Conservation (phyloP, 1,139 yeast genomes). For the Geotrichum australiense region DNA sequence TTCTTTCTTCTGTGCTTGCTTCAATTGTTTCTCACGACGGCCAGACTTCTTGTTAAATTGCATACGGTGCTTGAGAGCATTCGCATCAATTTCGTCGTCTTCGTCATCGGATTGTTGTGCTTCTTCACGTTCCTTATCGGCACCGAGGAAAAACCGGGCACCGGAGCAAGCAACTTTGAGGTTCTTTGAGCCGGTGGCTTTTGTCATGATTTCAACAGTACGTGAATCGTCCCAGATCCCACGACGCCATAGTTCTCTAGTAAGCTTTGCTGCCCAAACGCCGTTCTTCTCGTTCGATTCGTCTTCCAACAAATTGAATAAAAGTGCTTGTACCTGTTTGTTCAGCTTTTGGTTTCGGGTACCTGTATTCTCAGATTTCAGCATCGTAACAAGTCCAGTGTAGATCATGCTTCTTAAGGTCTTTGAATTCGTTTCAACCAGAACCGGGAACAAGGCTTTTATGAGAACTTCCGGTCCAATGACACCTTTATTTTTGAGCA, state of each 20-base stretch:
- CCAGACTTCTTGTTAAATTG: conserved; percentile 75
- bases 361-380: conserved; percentile 78
- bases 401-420: conserved; percentile 78
- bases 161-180: conserved; percentile 87
- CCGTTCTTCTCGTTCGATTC: conserved; percentile 55
- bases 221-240: conserved; percentile 98
- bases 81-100: conserved; percentile 42
- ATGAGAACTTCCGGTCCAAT: conserved; percentile 73
- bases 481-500: conserved; percentile 84
- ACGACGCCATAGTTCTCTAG: conserved; percentile 94
- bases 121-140: conserved; percentile 91
- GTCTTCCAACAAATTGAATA: conserved; percentile 70
- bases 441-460: conserved; percentile 80
- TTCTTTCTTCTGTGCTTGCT: conserved; percentile 57
- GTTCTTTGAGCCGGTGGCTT: conserved; percentile 84
- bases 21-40: conserved; percentile 73
- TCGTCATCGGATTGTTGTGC: conserved; percentile 68
- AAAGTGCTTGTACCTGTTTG: conserved; percentile 81
- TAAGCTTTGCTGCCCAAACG: conserved; percentile 91
- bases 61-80: conserved; percentile 68
- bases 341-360: conserved; percentile 82
- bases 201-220: conserved; percentile 94
- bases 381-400: conserved; percentile 62
- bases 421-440: conserved; percentile 67
- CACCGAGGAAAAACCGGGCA: conserved; percentile 83